These are phyloP conservation scores for Nemophila menziesii DNA, from an alignment of 257 asterid species.

Conservation along the genomic window DNA sequence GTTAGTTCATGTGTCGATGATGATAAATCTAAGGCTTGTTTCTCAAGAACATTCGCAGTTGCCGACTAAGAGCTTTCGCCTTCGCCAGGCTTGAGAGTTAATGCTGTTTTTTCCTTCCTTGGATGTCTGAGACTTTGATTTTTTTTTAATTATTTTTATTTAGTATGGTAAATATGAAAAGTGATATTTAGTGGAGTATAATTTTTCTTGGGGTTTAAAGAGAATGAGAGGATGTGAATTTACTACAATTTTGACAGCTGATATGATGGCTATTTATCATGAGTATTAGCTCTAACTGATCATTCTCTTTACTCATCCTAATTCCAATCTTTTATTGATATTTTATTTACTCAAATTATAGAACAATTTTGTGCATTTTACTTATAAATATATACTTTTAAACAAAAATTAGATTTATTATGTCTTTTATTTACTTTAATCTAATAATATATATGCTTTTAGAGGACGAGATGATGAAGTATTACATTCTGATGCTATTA, in stretches of 20 bases:
- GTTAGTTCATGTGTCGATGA: slow-evolving; percentile 15
- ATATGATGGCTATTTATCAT: neutral
- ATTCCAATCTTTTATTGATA: too few species aligned
- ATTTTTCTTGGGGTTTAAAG: neutral
- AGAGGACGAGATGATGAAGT: neutral
- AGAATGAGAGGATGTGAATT: neutral
- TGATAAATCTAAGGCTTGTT: slow-evolving; percentile 56
- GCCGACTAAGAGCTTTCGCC: slow-evolving; percentile 69
- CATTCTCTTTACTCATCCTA: neutral
- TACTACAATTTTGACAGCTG: neutral
- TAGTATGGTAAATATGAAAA: neutral
- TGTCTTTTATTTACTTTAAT: too few species aligned
- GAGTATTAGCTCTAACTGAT: neutral
- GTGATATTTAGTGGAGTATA: too few species aligned
- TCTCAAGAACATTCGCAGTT: slow-evolving; percentile 71
- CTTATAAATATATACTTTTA: too few species aligned
- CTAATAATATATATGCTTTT: too few species aligned
- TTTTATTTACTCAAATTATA: neutral
- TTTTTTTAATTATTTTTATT: neutral
- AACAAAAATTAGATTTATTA: too few species aligned
- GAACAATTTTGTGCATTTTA: neutral
- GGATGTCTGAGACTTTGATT: slow-evolving; percentile 49
- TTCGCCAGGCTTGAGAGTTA: slow-evolving; percentile 68
- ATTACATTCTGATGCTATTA: neutral
- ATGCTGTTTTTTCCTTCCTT: slow-evolving; percentile 71